A percentile compares a stretch with the other conserved stretches of the same genome.
Evolutionary conservation across 1,284 basidiomycete species (phyloP).

Genomic region (Anthracocystis walkeri): DNA sequence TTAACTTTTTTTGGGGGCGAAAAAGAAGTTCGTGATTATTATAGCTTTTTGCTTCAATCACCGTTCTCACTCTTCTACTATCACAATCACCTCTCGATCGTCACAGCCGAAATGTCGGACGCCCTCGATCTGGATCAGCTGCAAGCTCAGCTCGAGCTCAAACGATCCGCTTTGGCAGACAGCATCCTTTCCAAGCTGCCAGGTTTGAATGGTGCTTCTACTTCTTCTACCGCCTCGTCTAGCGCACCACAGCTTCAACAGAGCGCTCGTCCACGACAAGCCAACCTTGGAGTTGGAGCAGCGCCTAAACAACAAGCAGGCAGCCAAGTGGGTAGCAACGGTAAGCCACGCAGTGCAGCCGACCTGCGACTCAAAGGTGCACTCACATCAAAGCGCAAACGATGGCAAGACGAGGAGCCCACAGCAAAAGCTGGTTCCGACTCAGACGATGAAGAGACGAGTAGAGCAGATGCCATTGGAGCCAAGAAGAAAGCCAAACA

Average conservation of each 20-base stretch:
- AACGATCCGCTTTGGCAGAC: constrained; percentile 58
- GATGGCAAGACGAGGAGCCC: constrained; percentile 23
- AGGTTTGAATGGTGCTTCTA: constrained; percentile 8
- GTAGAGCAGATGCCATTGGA: constrained; percentile 28
- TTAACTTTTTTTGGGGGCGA: neutral
- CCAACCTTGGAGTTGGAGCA: constrained; percentile 61
- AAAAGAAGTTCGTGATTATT: neutral
- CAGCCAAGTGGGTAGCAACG: neutral
- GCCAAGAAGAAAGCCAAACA: constrained; percentile 35
- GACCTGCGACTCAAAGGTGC: constrained; percentile 54
- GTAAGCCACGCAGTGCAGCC: constrained; percentile 27
- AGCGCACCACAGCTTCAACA: constrained; percentile 1
- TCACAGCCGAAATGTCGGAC: constrained; percentile 16
- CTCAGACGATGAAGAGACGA: constrained; percentile 37
- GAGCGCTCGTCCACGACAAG: constrained; percentile 35
- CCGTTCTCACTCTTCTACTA: neutral
- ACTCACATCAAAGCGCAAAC: constrained; percentile 51
- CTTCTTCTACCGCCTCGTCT: constrained; percentile 14
- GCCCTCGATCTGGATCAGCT: constrained; percentile 56
- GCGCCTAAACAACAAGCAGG: constrained; percentile 20
- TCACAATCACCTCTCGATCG: neutral
- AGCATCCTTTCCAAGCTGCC: constrained; percentile 60
- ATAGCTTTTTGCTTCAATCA: neutral
- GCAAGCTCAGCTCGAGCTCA: constrained; percentile 62
- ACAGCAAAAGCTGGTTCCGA: constrained; percentile 12